Percentiles rank a stretch among this genome's conserved stretches.
Evolutionary conservation across 2,329 filamentous ascomycete species (phyloP).

Genomic region (Stagonosporopsis vannaccii): DNA sequence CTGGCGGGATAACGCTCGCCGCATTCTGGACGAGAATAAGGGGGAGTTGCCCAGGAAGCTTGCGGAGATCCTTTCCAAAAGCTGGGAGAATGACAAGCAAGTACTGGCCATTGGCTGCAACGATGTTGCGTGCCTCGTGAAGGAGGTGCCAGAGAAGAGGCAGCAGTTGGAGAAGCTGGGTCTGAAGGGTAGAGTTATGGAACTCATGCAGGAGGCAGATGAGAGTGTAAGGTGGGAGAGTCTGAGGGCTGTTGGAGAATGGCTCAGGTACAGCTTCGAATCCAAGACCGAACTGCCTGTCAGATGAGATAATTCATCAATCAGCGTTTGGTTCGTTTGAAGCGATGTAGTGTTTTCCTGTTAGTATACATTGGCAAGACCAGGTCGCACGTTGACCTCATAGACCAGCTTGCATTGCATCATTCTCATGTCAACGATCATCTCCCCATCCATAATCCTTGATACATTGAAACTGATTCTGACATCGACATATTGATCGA

Average conservation of each 20-base stretch:
- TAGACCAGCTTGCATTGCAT: constrained; percentile 17
- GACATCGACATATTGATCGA: background rate
- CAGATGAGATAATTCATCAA: constrained; percentile 24
- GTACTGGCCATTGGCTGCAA: constrained; percentile 93
- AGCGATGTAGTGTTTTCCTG: constrained; percentile 17
- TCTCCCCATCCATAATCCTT: background rate
- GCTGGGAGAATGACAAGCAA: constrained; percentile 83
- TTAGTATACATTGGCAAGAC: constrained; percentile 17
- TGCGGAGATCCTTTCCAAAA: constrained; percentile 83
- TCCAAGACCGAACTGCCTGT: constrained; percentile 44
- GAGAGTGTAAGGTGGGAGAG: constrained; percentile 94
- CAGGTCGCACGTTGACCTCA: constrained; percentile 1
- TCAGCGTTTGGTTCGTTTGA: constrained; percentile 3
- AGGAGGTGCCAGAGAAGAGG: constrained; percentile 86
- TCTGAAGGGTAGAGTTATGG: constrained; percentile 88
- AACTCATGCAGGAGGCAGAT: constrained; percentile 88
- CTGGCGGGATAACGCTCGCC: constrained; percentile 89
- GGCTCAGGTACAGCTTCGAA: constrained; percentile 70
- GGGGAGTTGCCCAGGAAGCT: constrained; percentile 80
- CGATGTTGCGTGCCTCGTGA: constrained; percentile 86
- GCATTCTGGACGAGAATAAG: constrained; percentile 83
- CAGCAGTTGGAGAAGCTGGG: constrained; percentile 81
- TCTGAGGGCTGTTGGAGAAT: constrained; percentile 81
- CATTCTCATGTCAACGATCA: background rate
- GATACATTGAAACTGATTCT: background rate